Conservation (phyloP, 257 asterid genomes). For the Phtheirospermum japonicum region DNA sequence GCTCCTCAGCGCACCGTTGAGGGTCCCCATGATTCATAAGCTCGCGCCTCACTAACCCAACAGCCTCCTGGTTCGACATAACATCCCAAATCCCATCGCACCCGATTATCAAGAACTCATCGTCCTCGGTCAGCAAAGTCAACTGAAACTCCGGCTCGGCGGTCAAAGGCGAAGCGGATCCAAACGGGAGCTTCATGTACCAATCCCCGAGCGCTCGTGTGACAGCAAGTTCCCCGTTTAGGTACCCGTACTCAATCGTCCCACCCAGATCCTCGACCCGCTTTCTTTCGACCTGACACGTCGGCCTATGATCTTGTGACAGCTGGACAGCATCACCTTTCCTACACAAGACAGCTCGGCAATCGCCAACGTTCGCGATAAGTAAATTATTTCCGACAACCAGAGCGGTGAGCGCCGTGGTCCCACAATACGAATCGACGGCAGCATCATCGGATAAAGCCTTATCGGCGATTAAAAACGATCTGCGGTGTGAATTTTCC, state of each 20-base stretch:
- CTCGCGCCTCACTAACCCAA: slow-evolving; percentile 57
- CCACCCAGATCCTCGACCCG: slow-evolving; percentile 88
- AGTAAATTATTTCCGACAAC: slow-evolving; percentile 69
- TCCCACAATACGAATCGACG: slow-evolving; percentile 73
- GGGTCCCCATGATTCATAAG: slow-evolving; percentile 68
- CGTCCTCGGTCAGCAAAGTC: slow-evolving; percentile 64
- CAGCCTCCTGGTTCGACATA: slow-evolving; percentile 83
- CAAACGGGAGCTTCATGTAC: slow-evolving; percentile 84
- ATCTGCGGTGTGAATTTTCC: slow-evolving; percentile 50
- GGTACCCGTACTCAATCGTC: slow-evolving; percentile 62
- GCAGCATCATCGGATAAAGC: slow-evolving; percentile 72
- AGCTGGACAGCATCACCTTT: slow-evolving; percentile 82
- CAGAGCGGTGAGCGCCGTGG: slow-evolving; percentile 86
- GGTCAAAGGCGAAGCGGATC: slow-evolving; percentile 74
- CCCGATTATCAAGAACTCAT: slow-evolving; percentile 82
- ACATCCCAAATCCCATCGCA: slow-evolving; percentile 98
- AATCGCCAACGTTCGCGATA: slow-evolving; percentile 90
- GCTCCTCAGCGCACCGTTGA: slow-evolving; percentile 62
- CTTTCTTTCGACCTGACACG: slow-evolving; percentile 52
- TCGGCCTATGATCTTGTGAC: slow-evolving; percentile 88
- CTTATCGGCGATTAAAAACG: slow-evolving; percentile 64
- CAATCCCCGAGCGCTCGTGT: slow-evolving; percentile 97
- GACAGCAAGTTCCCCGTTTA: slow-evolving; percentile 85
- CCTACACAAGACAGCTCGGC: slow-evolving; percentile 88
- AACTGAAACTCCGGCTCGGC: slow-evolving; percentile 82